These are phyloP conservation scores for Delitschia confertaspora DNA, from an alignment of 495 filamentous ascomycete genomes.

Conservation along the genomic window DNA sequence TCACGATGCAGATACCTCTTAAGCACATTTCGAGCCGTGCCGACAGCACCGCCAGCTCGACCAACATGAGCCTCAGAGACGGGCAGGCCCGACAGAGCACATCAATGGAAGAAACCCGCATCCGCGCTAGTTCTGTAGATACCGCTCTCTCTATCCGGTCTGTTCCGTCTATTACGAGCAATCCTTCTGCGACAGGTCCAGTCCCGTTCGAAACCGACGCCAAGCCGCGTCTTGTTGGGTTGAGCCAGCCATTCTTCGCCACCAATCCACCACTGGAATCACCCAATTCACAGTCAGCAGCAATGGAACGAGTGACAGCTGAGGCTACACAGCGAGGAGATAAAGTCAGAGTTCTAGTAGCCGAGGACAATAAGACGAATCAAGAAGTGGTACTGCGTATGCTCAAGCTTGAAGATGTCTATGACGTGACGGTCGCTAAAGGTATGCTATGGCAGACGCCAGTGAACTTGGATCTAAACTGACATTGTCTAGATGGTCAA, in stretches of 20 bases:
- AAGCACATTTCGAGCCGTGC: slow-evolving; percentile 59
- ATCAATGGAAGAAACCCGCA: slow-evolving; percentile 15
- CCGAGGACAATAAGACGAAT: slow-evolving; percentile 92
- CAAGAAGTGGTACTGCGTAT: slow-evolving; percentile 81
- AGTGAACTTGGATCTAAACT: slow-evolving; percentile 13
- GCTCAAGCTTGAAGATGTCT: slow-evolving; percentile 61
- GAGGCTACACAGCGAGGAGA: slow-evolving; percentile 41
- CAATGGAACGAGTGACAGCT: slow-evolving; percentile 43
- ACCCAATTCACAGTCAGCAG: slow-evolving; percentile 40
- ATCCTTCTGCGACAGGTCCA: slow-evolving; percentile 18
- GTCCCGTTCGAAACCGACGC: slow-evolving; percentile 39
- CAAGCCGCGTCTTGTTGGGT: slow-evolving; percentile 69
- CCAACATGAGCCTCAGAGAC: slow-evolving; percentile 19
- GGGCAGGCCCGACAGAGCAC: slow-evolving; percentile 24
- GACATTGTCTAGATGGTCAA: slow-evolving; percentile 56
- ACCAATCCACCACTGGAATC: slow-evolving; percentile 42
- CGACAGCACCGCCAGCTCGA: slow-evolving; percentile 44
- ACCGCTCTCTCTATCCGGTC: slow-evolving; percentile 28
- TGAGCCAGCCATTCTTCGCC: slow-evolving; percentile 81
- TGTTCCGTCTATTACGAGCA: slow-evolving; percentile 22
- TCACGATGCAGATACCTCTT: slow-evolving; percentile 78
- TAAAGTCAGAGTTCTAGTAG: slow-evolving; percentile 76
- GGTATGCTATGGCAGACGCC: slow-evolving; percentile 32
- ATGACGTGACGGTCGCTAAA: slow-evolving; percentile 39
- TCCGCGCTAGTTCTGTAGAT: slow-evolving; percentile 3